Evolutionary conservation across 257 asterid species (phyloP).

Genomic region (Hygrophila difformis): DNA sequence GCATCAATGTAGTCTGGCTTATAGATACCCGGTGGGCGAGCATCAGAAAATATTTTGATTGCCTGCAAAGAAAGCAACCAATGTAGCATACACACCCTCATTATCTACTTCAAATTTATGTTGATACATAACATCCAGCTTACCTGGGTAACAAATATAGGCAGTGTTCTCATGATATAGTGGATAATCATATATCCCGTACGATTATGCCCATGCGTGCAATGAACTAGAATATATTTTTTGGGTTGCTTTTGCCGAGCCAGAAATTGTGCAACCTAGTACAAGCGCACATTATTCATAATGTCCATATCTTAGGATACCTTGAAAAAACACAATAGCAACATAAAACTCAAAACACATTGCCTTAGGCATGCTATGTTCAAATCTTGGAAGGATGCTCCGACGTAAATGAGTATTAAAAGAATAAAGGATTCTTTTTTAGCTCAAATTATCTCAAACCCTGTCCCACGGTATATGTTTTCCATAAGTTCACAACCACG

Average conservation of each 20-base stretch:
- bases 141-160: slow-evolving; percentile 80
- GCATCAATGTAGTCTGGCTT: slow-evolving; percentile 87
- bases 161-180: slow-evolving; percentile 78
- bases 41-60: slow-evolving; percentile 66
- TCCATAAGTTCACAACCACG: too few relatives aligned
- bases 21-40: slow-evolving; percentile 97
- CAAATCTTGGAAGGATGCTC: too few relatives aligned
- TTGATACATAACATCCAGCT: slow-evolving; percentile 18
- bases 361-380: neutral
- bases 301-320: slow-evolving; percentile 11
- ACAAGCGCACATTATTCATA: slow-evolving; percentile 2
- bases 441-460: too few relatives aligned
- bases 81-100: slow-evolving; percentile 10
- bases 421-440: too few relatives aligned
- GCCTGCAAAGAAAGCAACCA: slow-evolving; percentile 44
- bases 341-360: neutral
- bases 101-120: slow-evolving; percentile 3
- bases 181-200: slow-evolving; percentile 95
- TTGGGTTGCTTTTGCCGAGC: slow-evolving; percentile 63
- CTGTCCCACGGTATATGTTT: too few relatives aligned
- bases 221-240: slow-evolving; percentile 82
- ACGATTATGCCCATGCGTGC: slow-evolving; percentile 99
- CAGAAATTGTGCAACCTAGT: slow-evolving; percentile 74
- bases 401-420: too few relatives aligned
- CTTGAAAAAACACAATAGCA: too few relatives aligned